Evolutionary conservation across 176 grass and related monocot species (phyloP).

Genomic region (bread wheat (Triticum aestivum)): IWGSC_CS_RefSeq_v2.1 NC_057800.1:681342313-681342812

Average conservation of each 20-base stretch:
- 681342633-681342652: constrained; percentile 50
- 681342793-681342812: constrained; percentile 53
- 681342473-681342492: neutral
- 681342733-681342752: neutral
- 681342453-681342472: constrained; percentile 1
- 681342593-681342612: neutral
- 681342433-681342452: constrained; percentile 1
- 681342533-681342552: neutral
- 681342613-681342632: constrained; percentile 67
- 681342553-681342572: neutral
- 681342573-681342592: neutral
- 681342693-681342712: constrained; percentile 22
- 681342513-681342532: neutral
- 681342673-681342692: neutral
- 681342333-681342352: neutral
- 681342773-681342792: constrained; percentile 68
- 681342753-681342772: constrained; percentile 66
- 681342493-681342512: constrained; percentile 16
- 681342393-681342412: neutral
- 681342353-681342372: neutral
- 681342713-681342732: neutral
- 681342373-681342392: constrained; percentile 14
- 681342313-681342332: neutral
- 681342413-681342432: neutral
- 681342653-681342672: constrained; percentile 62